Evolutionary conservation across 306 rosid genomes (phyloP), one percentile per base, ranked within the genome.

Genomic region (Quercus gilva): DNA sequence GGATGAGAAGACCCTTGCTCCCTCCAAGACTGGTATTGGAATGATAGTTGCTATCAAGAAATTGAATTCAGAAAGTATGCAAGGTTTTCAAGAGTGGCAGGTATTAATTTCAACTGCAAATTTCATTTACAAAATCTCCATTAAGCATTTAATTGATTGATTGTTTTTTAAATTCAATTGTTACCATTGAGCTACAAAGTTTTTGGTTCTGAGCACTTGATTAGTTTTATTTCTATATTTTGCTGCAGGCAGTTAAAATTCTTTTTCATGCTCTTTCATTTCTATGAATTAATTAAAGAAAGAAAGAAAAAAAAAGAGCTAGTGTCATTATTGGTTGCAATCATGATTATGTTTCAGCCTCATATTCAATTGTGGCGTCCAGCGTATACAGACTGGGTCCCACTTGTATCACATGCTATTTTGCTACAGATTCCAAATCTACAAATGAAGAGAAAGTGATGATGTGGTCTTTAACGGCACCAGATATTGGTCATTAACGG

Each of bases 11-110:
- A 88, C 94, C 8, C 89, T 95, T 0, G 58, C 88, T 10, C 98
- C 97, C 7, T 76, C 89, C 3, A 92, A 89, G 81, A 20, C 80
- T 21, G 92, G 87, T 1, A 71, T 80, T 73, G 99, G 92, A 59
- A 82, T 87, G 83, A 31, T 85, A 23, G 94, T 95, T 14, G 99
- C 98, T 5, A 79, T 94, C 15, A 91, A 94, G 87, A 91, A 90
- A 86, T 73, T 92, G 80, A 92, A 91, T 74, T 25, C 85, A 0
- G 95, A 89, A 85, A 94, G 95, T 61, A 4, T 85, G 60, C 99
- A 95, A 76, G 99, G 98, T 0, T 82, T 90, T 75, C 91, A 83
- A 63, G 98, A 95, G 51, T 95, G 99, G 99, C 92, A 90, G 94
- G 98, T 91, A 15, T 29, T 19, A 28, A 20, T 60, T 59, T 55